A percentile compares a stretch with the other conserved stretches of the same genome.
These are phyloP conservation scores for Cutaneotrichosporon dermatis DNA, from an alignment of 1,284 basidiomycete genomes.

Conservation along the genomic window DNA sequence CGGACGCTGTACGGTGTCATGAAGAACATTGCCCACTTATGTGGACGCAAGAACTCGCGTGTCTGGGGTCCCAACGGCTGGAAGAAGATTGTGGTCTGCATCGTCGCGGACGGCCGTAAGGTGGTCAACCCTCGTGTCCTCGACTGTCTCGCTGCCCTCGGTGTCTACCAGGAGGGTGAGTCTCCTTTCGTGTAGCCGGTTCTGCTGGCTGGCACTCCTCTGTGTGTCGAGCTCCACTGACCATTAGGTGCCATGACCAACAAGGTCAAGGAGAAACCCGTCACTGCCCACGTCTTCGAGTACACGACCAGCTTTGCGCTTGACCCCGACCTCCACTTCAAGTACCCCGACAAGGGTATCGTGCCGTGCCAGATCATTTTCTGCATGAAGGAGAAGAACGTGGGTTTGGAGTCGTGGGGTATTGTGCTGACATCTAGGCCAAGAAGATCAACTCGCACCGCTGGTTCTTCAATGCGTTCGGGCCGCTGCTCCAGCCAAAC, in stretches of 20 bases:
- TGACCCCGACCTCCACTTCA: slow-evolving; percentile 84
- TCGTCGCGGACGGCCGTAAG: slow-evolving; percentile 90
- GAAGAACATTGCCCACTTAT: slow-evolving; percentile 82
- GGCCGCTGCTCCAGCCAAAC: slow-evolving; percentile 56
- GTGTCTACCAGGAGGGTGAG: slow-evolving; percentile 58
- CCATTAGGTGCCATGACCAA: slow-evolving; percentile 72
- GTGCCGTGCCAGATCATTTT: slow-evolving; percentile 89
- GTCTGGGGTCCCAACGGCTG: slow-evolving; percentile 96
- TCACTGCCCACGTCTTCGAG: slow-evolving; percentile 92
- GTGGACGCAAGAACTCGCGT: slow-evolving; percentile 85
- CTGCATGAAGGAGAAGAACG: slow-evolving; percentile 74
- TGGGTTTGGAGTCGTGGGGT: slow-evolving; percentile 58
- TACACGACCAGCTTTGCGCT: slow-evolving; percentile 82
- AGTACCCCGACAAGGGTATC: slow-evolving; percentile 87
- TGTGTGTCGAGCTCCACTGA: too few relatives aligned
- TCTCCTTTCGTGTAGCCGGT: too few relatives aligned
- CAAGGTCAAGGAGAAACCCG: slow-evolving; percentile 76
- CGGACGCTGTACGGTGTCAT: slow-evolving; percentile 94
- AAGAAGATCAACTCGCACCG: slow-evolving; percentile 96
- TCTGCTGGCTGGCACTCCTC: too few relatives aligned
- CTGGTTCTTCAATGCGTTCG: slow-evolving; percentile 93
- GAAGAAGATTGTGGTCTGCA: slow-evolving; percentile 96
- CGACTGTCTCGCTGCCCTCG: slow-evolving; percentile 64
- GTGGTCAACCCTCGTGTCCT: slow-evolving; percentile 89
- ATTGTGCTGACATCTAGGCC: slow-evolving; percentile 51